These are phyloP conservation scores for Aspergillus olivimuriae DNA, from an alignment of 495 filamentous ascomycete species.

Conservation along the genomic window DNA sequence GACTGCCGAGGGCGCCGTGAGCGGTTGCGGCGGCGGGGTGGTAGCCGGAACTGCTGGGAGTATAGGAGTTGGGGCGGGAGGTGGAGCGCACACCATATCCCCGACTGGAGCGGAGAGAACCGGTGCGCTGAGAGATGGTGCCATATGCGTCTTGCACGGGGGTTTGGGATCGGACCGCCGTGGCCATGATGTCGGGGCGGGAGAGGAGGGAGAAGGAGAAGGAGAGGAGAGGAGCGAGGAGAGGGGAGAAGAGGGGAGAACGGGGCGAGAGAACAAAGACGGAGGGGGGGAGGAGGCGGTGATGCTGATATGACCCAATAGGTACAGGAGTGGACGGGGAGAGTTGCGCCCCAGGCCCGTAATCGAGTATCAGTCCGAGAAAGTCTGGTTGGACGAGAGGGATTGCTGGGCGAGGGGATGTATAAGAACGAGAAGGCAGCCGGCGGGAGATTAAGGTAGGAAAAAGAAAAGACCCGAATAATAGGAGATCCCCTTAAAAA, in stretches of 20 bases:
- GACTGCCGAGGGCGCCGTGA: constrained; percentile 31
- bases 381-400: too few species aligned
- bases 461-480: background rate
- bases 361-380: too few species aligned
- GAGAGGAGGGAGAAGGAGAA: constrained; percentile 7
- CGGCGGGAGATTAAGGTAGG: constrained; percentile 1
- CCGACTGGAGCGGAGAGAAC: constrained; percentile 23
- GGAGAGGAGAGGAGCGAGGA: constrained; percentile 3
- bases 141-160: constrained; percentile 37
- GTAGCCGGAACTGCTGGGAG: constrained; percentile 27
- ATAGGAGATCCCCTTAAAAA: background rate
- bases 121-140: constrained; percentile 23
- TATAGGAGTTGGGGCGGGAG: constrained; percentile 36
- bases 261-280: background rate
- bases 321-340: too few species aligned
- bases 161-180: constrained; percentile 38
- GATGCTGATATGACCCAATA: too few species aligned
- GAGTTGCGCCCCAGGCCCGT: too few species aligned
- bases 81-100: constrained; percentile 26
- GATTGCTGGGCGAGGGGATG: background rate
- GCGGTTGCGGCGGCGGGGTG: constrained; percentile 35
- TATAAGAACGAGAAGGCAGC: constrained; percentile 1
- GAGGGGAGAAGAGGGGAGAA: constrained; percentile 4
- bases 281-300: constrained; percentile 1
- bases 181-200: constrained; percentile 32